Base-by-base conservation (phyloP, 208 protist species). In the Acanthamoeba divionensis region DNA sequence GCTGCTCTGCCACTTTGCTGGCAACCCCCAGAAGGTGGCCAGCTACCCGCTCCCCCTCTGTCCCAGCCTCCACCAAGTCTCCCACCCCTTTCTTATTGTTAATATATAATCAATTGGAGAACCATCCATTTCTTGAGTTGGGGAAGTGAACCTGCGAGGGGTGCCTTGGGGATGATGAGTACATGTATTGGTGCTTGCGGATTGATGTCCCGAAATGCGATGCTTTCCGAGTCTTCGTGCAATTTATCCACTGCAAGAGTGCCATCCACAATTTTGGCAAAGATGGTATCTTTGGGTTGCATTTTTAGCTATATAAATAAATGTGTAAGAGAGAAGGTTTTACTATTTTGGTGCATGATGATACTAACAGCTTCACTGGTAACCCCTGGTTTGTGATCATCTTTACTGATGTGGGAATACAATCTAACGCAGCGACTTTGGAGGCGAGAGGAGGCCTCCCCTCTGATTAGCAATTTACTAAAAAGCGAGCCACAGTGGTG, bases 151-250 rank as follows among this genome's bases (percentile, higher is more conserved):
- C 73, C 73, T 12, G 52, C 73, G 29, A 83, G 36, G 48, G 73
- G 73, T 31, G 63, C 24, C 87, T 95, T 95, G 36, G 94, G 94
- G 65, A 95, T 95, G 33, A 95, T 63, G 26, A 95, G 65, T 21
- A 94, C 66, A 90, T 95, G 94, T 10, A 79, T 77, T 41, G 94
- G 94, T 24, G 94, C 94, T 41, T 87, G 55, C 38, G 94, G 93
- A 6, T 13, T 75, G 47, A 95, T 91, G 90, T 95, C 94, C 7
- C 89, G 44, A 71, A 95, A 94, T n/a, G 94, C 94, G 8, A 95
- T 52, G 55, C 54, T 54, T 26, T 44, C 38, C 18, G 91, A 90
- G 77, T 93, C 90, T 69, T 93, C 92, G 26, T 82, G 92, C 0
- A 93, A 91, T 52, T 93, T 94, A 41, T 93, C 67, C 18, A 60